Conservation (phyloP, 768 basidiomycete genomes). For the Rhodosporidiobolus sp. region DNA sequence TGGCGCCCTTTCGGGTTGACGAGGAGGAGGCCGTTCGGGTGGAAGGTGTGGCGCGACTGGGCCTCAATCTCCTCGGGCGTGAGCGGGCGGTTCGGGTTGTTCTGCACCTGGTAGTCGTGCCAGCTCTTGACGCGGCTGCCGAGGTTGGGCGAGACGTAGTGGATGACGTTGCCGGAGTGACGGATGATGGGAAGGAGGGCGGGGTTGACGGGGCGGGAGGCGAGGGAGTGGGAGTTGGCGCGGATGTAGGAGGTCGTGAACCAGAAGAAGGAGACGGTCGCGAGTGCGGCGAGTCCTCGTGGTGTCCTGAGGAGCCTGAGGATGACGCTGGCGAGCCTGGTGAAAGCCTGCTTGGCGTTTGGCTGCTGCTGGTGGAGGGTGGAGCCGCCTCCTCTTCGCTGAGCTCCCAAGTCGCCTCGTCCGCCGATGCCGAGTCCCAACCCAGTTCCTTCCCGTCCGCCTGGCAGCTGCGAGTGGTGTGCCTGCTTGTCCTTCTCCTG, state of each 20-base stretch:
- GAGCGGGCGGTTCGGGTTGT: conserved; percentile 28
- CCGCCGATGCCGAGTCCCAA: not conserved
- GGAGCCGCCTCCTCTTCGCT: not conserved
- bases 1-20: conserved; percentile 47
- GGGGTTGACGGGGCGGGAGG: conserved; percentile 24
- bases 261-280: conserved; percentile 6
- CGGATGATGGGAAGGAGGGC: conserved; percentile 38
- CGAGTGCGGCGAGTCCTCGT: not conserved
- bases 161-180: conserved; percentile 21
- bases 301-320: conserved; percentile 15
- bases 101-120: conserved; percentile 34
- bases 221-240: conserved; percentile 15
- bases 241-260: conserved; percentile 7
- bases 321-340: conserved; percentile 7
- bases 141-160: conserved; percentile 26
- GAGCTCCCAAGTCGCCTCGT: not conserved
- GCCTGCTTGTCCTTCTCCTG: not conserved
- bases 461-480: not conserved
- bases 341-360: not conserved
- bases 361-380: not conserved
- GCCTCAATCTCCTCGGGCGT: conserved; percentile 32
- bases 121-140: conserved; percentile 30
- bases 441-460: not conserved
- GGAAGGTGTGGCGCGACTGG: conserved; percentile 34
- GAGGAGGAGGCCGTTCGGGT: conserved; percentile 40